A percentile compares a stretch with the other conserved stretches of the same genome.
These are phyloP conservation scores for Cyberlindnera subsufficiens DNA, from an alignment of 805 yeast genomes.

Conservation along the genomic window DNA sequence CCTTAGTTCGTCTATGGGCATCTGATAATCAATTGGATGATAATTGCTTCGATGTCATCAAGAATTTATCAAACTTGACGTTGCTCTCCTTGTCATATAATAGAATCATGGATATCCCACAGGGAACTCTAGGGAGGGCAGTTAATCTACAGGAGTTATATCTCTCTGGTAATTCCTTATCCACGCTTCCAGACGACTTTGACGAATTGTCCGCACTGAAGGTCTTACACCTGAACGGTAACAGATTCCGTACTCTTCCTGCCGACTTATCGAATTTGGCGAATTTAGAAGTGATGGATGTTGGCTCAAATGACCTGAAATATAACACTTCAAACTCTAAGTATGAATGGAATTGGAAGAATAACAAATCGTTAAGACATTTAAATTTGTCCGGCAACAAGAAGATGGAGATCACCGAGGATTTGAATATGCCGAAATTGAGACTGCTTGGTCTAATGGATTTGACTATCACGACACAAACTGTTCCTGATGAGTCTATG, in stretches of 20 bases:
- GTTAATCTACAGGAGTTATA: conserved; percentile 56
- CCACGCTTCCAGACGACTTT: conserved; percentile 79
- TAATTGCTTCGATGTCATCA: conserved; percentile 63
- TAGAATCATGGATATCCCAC: conserved; percentile 74
- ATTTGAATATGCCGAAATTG: conserved; percentile 69
- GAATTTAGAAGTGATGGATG: conserved; percentile 70
- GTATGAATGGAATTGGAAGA: conserved; percentile 97
- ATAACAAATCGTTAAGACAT: conserved; percentile 67
- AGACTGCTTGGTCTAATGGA: conserved; percentile 86
- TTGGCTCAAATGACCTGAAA: conserved; percentile 83
- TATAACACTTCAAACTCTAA: conserved; percentile 93
- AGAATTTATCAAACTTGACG: conserved; percentile 51
- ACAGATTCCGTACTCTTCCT: conserved; percentile 80
- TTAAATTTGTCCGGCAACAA: conserved; percentile 91
- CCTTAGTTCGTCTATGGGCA: conserved; percentile 45
- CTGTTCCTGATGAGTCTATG: conserved; percentile 82
- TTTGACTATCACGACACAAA: conserved; percentile 83
- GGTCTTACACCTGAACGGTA: conserved; percentile 70
- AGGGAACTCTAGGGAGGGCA: conserved; percentile 58
- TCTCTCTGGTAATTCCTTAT: conserved; percentile 77
- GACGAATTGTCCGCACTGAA: conserved; percentile 52
- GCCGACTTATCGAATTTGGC: conserved; percentile 73
- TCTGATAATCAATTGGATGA: conserved; percentile 85
- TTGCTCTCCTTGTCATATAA: conserved; percentile 78
- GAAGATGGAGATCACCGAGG: conserved; percentile 81